Base-by-base conservation (phyloP, 768 basidiomycete species). In the Tephrocybe sp. region DNA sequence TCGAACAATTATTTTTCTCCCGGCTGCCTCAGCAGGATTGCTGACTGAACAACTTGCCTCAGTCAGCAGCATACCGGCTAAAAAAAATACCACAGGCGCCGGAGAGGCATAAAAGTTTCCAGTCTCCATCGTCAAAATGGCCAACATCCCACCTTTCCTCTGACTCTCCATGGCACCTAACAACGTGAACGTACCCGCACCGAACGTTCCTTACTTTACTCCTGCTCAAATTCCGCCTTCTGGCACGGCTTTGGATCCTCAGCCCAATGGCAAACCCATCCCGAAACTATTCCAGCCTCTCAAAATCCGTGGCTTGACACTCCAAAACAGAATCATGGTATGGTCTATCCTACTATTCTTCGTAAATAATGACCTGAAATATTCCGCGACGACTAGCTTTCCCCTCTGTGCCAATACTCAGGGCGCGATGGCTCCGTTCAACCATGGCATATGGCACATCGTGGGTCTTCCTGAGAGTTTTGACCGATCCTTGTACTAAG, bases 381-480 rank as follows among this genome's bases (percentile, higher is more conserved):
- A 4, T 34, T 15, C n/a, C n/a, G n/a, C n/a, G n/a, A n/a, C n/a
- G n/a, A 4, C 18, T 38, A 76, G 74, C 45, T 82, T 36, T 75
- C 81, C 10, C 81, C 82, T 0, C 61, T 83, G 24, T 78, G 80
- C 61, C 81, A 83, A 62, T 83, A 82, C 61, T 82, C 78, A 23
- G 68, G 77, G 1, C 64, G 79, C 24, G 63, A 82, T 67, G 83
- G 81, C 21, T 64, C 57, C 56, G 30, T 75, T 12, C 76, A 75
- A 0, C 62, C 76, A 19, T 84, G 82, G 82, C 81, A 83, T 54
- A 58, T 72, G 50, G 78, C 79, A 1, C 82, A 83, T 60, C 73
- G 88, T 65, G 79, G 75, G 55, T 76, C 71, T 63, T 23, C 19
- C 63, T 10, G 46, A 60, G 60, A 39, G 50, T 61, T 63, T 22